phyloP scores from a whole-genome alignment of 2,329 filamentous ascomycete species.

The Calonectria crousiana region DNA sequence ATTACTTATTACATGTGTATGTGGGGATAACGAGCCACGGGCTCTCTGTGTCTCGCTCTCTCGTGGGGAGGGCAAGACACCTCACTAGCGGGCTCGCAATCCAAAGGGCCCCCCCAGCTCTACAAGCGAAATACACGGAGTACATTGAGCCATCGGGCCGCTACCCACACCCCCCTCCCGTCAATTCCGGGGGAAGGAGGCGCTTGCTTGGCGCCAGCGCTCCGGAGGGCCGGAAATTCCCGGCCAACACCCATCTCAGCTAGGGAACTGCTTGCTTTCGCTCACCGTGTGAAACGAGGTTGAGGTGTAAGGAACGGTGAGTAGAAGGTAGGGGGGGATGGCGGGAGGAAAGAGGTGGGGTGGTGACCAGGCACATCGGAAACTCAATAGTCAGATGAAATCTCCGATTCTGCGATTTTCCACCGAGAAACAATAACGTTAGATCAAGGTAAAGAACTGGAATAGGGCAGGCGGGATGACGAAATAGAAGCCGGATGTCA shows the following conservation, averaged over 20 bases:
- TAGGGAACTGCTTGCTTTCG: background rate
- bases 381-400: background rate
- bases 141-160: background rate
- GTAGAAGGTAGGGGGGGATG: background rate
- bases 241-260: conserved; percentile 10
- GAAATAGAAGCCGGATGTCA: background rate
- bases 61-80: background rate
- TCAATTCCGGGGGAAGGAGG: conserved; percentile 21
- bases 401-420: background rate
- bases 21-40: background rate
- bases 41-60: background rate
- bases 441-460: background rate
- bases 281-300: background rate
- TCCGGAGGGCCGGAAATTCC: conserved; percentile 31
- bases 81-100: conserved; percentile 1
- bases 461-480: background rate
- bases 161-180: conserved; percentile 20
- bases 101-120: background rate
- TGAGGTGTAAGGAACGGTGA: background rate
- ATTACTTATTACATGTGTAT: background rate
- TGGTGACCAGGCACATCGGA: background rate
- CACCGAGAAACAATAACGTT: background rate
- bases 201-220: conserved; percentile 8
- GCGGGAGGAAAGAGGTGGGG: background rate
- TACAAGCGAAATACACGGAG: background rate